Conservation (phyloP, 306 rosid genomes). For the Casuarina equisetifolia region DNA sequence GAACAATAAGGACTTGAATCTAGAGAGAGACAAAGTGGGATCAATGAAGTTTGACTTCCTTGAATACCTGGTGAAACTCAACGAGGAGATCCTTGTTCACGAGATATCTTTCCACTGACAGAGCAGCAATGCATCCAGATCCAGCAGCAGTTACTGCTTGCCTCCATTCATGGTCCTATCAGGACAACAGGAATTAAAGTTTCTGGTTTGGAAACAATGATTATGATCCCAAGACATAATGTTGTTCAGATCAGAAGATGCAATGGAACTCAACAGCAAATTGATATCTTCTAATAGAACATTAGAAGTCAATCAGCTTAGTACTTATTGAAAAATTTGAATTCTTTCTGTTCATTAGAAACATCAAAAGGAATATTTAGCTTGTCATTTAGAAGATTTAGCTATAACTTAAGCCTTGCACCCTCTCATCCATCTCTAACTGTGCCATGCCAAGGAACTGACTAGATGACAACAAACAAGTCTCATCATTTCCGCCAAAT, state of each 20-base stretch:
- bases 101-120: slow-evolving; percentile 95
- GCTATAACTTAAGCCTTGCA: not conserved
- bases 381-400: not conserved
- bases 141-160: slow-evolving; percentile 99
- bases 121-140: slow-evolving; percentile 93
- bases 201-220: slow-evolving; percentile 6
- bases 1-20: slow-evolving; percentile 11
- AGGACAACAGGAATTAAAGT: slow-evolving; percentile 10
- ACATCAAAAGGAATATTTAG: not conserved
- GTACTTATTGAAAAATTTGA: not conserved
- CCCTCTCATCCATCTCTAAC: not conserved
- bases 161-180: slow-evolving; percentile 96
- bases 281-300: not conserved
- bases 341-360: not conserved
- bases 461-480: not conserved
- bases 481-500: slow-evolving; percentile 58
- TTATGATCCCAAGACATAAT: not conserved
- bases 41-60: slow-evolving; percentile 14
- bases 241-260: slow-evolving; percentile 23
- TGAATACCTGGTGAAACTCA: slow-evolving; percentile 94
- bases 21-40: slow-evolving; percentile 13
- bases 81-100: slow-evolving; percentile 68
- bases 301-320: not conserved
- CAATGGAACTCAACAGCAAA: slow-evolving; percentile 4
- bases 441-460: slow-evolving; percentile 14